Percentiles rank a stretch among this genome's conserved stretches.
Conservation (phyloP, 768 basidiomycete species). For the Tricholomella constricta region DNA sequence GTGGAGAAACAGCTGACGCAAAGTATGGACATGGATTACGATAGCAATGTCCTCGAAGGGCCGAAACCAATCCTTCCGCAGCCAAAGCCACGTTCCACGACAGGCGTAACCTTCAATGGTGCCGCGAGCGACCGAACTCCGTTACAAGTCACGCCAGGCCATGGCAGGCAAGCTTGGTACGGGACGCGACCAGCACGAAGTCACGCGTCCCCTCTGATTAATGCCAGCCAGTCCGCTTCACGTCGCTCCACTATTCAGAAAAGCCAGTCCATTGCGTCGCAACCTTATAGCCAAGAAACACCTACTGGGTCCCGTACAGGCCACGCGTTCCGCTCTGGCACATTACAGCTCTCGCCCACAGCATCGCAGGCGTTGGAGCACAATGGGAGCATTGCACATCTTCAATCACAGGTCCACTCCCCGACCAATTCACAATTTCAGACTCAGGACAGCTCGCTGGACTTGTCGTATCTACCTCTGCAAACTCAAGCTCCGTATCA, state of each 20-base stretch:
- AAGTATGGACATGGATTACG: constrained; percentile 24
- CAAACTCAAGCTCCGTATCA: constrained; percentile 59
- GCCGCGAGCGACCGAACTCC: background rate
- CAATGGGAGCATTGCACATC: background rate
- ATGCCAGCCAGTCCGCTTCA: background rate
- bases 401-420: constrained; percentile 10
- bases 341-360: constrained; percentile 22
- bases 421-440: constrained; percentile 23
- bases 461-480: constrained; percentile 38
- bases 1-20: constrained; percentile 56
- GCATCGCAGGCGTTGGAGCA: background rate
- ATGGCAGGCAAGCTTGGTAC: constrained; percentile 36
- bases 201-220: background rate
- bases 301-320: background rate
- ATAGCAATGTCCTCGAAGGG: background rate
- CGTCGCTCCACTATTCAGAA: background rate
- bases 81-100: background rate
- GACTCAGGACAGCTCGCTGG: constrained; percentile 17
- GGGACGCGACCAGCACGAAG: constrained; percentile 22
- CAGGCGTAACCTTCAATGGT: background rate
- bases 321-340: constrained; percentile 28
- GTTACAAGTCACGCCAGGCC: constrained; percentile 18
- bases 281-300: background rate
- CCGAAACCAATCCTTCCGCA: background rate
- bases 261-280: constrained; percentile 4